A percentile compares a stretch with the other conserved stretches of the same genome.
phyloP scores from a whole-genome alignment of 1,284 basidiomycete genomes.

The Fistulina hepatica region DNA sequence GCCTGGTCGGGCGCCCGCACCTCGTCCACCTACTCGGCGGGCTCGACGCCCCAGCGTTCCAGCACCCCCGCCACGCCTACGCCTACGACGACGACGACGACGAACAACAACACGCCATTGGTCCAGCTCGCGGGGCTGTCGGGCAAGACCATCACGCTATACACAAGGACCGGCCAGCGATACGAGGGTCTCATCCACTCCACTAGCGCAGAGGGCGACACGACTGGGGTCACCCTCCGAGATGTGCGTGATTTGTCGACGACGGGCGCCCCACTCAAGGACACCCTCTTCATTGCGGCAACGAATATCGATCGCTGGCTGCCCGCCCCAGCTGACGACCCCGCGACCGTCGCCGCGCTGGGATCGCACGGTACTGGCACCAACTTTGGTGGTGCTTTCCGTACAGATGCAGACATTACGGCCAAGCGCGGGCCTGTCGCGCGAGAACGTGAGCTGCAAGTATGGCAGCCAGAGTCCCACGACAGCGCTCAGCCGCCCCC shows the following conservation, averaged over 20 bases:
- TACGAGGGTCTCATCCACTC: conserved; percentile 61
- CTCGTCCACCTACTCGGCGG: conserved; percentile 55
- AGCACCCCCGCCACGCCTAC: conserved; percentile 29
- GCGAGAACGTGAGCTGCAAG: conserved; percentile 75
- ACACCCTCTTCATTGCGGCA: conserved; percentile 54
- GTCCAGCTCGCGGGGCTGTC: conserved; percentile 22
- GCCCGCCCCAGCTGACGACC: conserved; percentile 60
- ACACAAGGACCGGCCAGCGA: conserved; percentile 54
- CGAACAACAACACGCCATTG: conserved; percentile 35
- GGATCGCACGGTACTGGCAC: neutral
- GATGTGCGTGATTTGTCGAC: conserved; percentile 59
- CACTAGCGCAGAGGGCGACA: conserved; percentile 55
- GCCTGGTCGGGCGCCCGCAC: conserved; percentile 57
- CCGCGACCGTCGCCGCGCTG: conserved; percentile 25
- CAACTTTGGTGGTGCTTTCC: conserved; percentile 48
- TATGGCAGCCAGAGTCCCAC: conserved; percentile 51
- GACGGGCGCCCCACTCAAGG: conserved; percentile 56
- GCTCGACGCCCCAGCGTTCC: conserved; percentile 39
- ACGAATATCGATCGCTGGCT: conserved; percentile 62
- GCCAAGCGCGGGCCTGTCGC: conserved; percentile 15
- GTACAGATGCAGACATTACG: conserved; percentile 83
- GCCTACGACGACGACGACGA: conserved; percentile 34
- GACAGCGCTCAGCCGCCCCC: conserved; percentile 15
- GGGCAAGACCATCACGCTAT: conserved; percentile 65
- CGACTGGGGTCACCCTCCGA: conserved; percentile 58